Conservation (phyloP, 495 filamentous ascomycete species). For the Massariosphaeria phaeospora region DNA sequence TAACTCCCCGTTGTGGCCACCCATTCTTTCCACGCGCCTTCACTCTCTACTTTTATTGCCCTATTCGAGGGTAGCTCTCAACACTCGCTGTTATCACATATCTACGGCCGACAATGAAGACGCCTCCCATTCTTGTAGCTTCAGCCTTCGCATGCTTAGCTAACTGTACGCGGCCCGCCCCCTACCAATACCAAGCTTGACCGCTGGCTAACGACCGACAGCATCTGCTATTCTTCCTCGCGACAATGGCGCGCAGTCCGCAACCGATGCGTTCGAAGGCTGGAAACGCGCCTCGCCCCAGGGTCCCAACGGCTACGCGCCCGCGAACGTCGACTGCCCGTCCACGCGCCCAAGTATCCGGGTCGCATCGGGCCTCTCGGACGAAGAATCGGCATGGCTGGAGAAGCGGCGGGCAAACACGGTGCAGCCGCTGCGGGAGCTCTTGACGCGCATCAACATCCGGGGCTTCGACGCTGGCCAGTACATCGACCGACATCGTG, state of each 20-base stretch:
- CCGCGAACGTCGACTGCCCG: conserved; percentile 38
- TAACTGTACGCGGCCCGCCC: conserved; percentile 8
- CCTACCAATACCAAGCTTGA: neutral
- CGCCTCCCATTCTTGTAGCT: conserved; percentile 1
- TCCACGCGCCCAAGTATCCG: conserved; percentile 50
- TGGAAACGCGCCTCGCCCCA: conserved; percentile 34
- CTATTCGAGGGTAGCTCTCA: too few relatives aligned
- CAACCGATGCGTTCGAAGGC: conserved; percentile 1
- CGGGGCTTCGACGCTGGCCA: conserved; percentile 64
- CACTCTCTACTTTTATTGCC: too few relatives aligned
- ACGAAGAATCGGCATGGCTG: conserved; percentile 67
- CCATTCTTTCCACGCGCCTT: too few relatives aligned
- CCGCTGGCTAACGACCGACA: conserved; percentile 5
- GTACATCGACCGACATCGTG: conserved; percentile 59
- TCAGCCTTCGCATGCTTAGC: conserved; percentile 18
- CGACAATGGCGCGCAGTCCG: neutral
- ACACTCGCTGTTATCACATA: too few relatives aligned
- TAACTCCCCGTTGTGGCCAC: too few relatives aligned
- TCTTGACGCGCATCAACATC: conserved; percentile 69
- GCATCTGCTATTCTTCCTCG: conserved; percentile 8
- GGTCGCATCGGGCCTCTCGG: conserved; percentile 54
- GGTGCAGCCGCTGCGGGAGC: conserved; percentile 62
- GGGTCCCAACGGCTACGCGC: conserved; percentile 42
- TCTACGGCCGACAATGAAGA: too few relatives aligned
- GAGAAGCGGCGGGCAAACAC: conserved; percentile 53